These are phyloP conservation scores for sorghum (Sorghum bicolor) DNA, from an alignment of 176 grass and related monocot species.

Conservation along the genomic window DNA sequence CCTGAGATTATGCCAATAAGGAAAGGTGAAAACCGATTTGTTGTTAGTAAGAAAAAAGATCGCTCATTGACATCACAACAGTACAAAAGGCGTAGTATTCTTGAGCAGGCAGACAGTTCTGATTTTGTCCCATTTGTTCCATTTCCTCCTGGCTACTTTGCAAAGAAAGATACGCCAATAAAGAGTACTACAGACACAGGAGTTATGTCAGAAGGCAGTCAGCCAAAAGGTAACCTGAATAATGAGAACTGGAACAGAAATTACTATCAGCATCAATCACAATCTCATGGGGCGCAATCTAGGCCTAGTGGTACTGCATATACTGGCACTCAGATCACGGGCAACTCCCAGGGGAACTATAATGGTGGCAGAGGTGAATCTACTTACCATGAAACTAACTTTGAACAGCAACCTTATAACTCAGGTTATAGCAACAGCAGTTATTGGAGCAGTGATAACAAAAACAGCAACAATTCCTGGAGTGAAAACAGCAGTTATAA, in stretches of 20 bases:
- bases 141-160: conserved; percentile 90
- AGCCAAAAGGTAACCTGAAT: conserved; percentile 26
- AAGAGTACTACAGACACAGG: conserved; percentile 31
- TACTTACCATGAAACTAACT: background rate
- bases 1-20: conserved; percentile 83
- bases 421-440: conserved; percentile 27
- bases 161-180: conserved; percentile 63
- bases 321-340: background rate
- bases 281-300: background rate
- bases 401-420: conserved; percentile 28
- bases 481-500: background rate
- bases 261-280: conserved; percentile 30
- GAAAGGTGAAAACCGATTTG: conserved; percentile 88
- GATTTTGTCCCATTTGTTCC: conserved; percentile 87
- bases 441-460: conserved; percentile 18
- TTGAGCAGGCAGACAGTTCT: conserved; percentile 65
- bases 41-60: conserved; percentile 93
- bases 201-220: conserved; percentile 24
- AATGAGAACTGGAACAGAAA: conserved; percentile 29
- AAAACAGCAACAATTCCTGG: background rate
- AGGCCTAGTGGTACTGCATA: background rate
- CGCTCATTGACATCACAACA: conserved; percentile 63
- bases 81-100: conserved; percentile 69
- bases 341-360: conserved; percentile 20
- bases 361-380: conserved; percentile 20